phyloP scores from a whole-genome alignment of 805 yeast species.

The Teunomyces cretensis region DNA sequence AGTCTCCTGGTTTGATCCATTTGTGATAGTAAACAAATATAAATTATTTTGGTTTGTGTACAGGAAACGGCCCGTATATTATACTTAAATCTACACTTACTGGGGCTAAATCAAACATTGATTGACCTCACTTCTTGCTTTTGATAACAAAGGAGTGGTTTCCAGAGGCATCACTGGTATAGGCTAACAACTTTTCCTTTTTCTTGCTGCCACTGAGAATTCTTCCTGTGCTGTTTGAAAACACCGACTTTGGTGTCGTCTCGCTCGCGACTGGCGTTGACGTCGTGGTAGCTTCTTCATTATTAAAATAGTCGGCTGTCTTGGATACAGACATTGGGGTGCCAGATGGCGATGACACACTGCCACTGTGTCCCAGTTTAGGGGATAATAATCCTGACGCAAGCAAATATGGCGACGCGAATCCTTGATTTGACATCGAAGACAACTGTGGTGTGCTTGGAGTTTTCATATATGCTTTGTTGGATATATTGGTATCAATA shows the following conservation, averaged over 20 bases:
- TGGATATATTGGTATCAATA: slow-evolving; percentile 29
- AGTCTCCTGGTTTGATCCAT: not conserved
- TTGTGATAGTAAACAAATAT: not conserved
- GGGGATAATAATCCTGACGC: slow-evolving; percentile 65
- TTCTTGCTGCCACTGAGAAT: slow-evolving; percentile 22
- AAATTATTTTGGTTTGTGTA: not conserved
- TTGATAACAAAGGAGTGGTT: slow-evolving; percentile 37
- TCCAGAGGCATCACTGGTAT: slow-evolving; percentile 40
- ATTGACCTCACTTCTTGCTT: slow-evolving; percentile 23
- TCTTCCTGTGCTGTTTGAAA: slow-evolving; percentile 23
- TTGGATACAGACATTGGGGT: slow-evolving; percentile 15
- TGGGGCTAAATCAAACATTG: not conserved
- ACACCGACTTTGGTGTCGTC: slow-evolving; percentile 21
- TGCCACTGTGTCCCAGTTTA: slow-evolving; percentile 26
- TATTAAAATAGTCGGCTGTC: slow-evolving; percentile 17
- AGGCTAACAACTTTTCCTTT: slow-evolving; percentile 40
- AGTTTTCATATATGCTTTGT: slow-evolving; percentile 20
- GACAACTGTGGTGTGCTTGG: slow-evolving; percentile 41
- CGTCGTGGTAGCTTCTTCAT: slow-evolving; percentile 6
- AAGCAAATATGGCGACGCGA: slow-evolving; percentile 66
- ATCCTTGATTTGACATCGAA: slow-evolving; percentile 38
- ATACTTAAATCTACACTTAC: not conserved
- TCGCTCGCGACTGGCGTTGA: not conserved
- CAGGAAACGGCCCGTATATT: not conserved
- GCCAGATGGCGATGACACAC: slow-evolving; percentile 13